Percentiles rank a stretch among this genome's conserved stretches.
These are phyloP conservation scores for Rhododendron ferrugineum DNA, from an alignment of 148 eudicot species.

Conservation along the genomic window DNA sequence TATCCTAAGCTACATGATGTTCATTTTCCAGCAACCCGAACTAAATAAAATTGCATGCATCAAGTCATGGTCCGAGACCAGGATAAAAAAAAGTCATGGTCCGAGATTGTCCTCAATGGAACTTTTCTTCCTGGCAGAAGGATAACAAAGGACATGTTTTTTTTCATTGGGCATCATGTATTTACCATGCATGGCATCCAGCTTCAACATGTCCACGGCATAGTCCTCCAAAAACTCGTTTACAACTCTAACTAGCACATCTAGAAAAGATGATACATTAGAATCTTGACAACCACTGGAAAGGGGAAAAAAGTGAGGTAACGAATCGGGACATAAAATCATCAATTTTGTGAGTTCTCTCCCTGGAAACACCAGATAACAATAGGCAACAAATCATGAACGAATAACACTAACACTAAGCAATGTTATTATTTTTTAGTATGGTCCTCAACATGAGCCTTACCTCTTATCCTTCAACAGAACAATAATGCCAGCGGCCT, in stretches of 20 bases:
- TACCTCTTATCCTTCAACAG: slow-evolving; percentile 72
- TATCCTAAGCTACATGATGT: not conserved
- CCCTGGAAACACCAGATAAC: not conserved
- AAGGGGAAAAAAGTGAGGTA: not conserved
- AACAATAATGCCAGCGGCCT: slow-evolving; percentile 73
- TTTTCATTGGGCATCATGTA: not conserved
- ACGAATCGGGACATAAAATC: not conserved
- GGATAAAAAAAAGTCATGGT: not conserved
- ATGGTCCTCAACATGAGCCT: not conserved
- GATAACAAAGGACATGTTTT: not conserved
- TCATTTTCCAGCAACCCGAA: not conserved
- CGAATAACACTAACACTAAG: not conserved
- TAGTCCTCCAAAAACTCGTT: not conserved
- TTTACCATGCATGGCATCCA: not conserved
- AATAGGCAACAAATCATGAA: not conserved
- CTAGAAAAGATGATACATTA: not conserved
- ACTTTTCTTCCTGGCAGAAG: not conserved
- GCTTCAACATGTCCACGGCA: not conserved
- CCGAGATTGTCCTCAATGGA: not conserved
- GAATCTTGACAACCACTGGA: not conserved
- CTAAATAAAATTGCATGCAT: not conserved
- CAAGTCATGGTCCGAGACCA: not conserved
- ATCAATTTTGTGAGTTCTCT: not conserved
- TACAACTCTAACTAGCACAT: not conserved
- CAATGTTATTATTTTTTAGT: not conserved